These are phyloP conservation scores for Dioszegia crocea DNA, from an alignment of 768 basidiomycete species.

Conservation along the genomic window DNA sequence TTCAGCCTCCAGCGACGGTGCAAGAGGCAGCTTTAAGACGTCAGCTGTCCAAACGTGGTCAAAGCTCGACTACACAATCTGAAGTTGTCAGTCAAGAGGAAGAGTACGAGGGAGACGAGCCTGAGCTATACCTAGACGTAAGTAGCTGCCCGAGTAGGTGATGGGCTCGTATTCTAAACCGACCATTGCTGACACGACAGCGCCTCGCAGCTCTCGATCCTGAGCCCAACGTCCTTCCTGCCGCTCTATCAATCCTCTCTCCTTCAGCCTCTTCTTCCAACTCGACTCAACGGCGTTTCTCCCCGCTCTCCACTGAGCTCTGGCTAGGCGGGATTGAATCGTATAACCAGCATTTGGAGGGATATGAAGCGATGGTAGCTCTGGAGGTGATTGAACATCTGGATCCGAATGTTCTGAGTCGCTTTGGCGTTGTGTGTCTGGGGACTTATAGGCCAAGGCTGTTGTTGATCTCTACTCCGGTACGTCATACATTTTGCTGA, in stretches of 20 bases:
- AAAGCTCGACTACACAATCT: too few relatives aligned
- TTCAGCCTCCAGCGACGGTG: constrained; percentile 41
- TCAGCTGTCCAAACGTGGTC: not conserved
- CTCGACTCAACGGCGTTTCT: constrained; percentile 30
- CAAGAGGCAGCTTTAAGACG: constrained; percentile 25
- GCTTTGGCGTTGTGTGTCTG: constrained; percentile 48
- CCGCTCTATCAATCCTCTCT: constrained; percentile 32
- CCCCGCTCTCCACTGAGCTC: constrained; percentile 38
- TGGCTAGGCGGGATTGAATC: constrained; percentile 47
- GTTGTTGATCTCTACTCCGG: constrained; percentile 48
- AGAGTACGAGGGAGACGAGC: constrained; percentile 5
- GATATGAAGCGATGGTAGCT: constrained; percentile 47
- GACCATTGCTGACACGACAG: constrained; percentile 18
- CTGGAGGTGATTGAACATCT: constrained; percentile 51
- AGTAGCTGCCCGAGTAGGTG: constrained; percentile 9
- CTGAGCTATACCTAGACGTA: constrained; percentile 43
- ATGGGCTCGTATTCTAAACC: too few relatives aligned
- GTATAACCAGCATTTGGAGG: constrained; percentile 45
- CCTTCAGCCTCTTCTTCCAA: constrained; percentile 24
- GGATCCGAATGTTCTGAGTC: constrained; percentile 37
- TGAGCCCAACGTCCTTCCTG: constrained; percentile 35
- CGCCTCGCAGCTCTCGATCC: constrained; percentile 47
- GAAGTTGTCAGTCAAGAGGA: constrained; percentile 4
- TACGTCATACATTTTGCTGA: too few relatives aligned
- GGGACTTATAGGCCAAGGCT: constrained; percentile 48